A percentile compares a stretch with the other conserved stretches of the same genome.
These are phyloP conservation scores for Leishmania amazonensis DNA, from an alignment of 208 protist species.

Conservation along the genomic window DNA sequence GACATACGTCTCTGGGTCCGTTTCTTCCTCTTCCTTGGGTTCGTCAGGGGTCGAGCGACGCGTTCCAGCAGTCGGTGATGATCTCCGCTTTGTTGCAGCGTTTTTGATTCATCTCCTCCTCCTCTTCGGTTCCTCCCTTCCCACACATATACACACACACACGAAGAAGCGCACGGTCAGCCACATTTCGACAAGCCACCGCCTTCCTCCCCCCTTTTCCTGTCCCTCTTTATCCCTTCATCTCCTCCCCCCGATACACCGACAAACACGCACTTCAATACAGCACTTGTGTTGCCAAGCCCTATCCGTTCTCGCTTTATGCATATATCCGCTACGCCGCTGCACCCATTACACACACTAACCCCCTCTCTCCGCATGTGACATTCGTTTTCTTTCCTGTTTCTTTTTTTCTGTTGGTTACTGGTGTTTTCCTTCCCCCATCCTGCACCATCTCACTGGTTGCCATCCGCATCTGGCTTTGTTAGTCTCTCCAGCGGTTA, in stretches of 20 bases:
- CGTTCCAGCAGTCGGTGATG: background rate
- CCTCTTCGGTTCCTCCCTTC: background rate
- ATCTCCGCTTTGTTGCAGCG: background rate
- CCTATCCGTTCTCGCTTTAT: background rate
- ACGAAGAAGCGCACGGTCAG: background rate
- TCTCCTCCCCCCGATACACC: background rate
- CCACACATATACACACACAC: background rate
- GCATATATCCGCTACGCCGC: background rate
- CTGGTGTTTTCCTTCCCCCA: background rate
- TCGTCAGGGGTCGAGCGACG: background rate
- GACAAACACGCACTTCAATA: background rate
- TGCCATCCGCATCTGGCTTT: background rate
- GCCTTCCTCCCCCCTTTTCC: background rate
- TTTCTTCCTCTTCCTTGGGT: background rate
- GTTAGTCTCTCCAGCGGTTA: background rate
- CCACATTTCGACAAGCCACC: background rate
- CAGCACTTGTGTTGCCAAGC: background rate
- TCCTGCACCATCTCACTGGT: background rate
- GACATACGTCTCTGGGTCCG: background rate
- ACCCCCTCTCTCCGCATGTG: background rate
- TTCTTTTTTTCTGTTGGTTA: background rate
- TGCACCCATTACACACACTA: background rate
- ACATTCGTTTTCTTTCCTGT: background rate
- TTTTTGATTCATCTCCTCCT: background rate
- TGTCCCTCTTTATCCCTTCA: background rate